Evolutionary conservation across 1,284 basidiomycete species (phyloP).

Genomic region (Coriolopsis trogii): DNA sequence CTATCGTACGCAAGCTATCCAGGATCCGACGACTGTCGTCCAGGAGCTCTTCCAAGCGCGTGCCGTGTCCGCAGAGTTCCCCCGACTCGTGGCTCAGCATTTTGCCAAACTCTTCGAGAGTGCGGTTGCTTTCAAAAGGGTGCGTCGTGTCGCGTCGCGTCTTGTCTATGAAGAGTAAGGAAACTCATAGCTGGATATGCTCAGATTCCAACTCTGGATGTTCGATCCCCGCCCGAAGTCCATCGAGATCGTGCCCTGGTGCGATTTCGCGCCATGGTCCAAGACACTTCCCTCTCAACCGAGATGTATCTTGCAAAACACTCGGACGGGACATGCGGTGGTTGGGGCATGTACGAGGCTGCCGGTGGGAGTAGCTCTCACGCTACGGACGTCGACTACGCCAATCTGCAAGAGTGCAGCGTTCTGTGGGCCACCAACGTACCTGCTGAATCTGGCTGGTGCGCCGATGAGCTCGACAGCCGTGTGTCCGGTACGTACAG

Average conservation of each 20-base stretch:
- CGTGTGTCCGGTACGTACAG: conserved; percentile 4
- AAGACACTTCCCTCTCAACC: conserved; percentile 72
- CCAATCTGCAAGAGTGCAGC: conserved; percentile 59
- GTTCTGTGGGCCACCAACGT: conserved; percentile 73
- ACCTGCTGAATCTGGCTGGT: conserved; percentile 64
- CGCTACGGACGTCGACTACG: conserved; percentile 44
- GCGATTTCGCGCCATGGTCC: conserved; percentile 75
- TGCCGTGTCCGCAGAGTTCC: conserved; percentile 40
- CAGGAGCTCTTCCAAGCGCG: conserved; percentile 45
- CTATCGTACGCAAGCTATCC: conserved; percentile 50
- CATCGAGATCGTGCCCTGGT: conserved; percentile 58
- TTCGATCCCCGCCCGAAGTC: conserved; percentile 47
- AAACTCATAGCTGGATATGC: too few species aligned
- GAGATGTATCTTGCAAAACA: conserved; percentile 68
- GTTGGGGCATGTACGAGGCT: conserved; percentile 63
- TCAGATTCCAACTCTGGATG: conserved; percentile 59
- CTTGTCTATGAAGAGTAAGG: too few species aligned
- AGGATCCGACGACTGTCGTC: conserved; percentile 50
- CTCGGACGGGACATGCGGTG: conserved; percentile 50
- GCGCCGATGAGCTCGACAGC: conserved; percentile 40
- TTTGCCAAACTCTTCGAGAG: conserved; percentile 50
- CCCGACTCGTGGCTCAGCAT: conserved; percentile 49
- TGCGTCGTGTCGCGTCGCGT: conserved; percentile 1
- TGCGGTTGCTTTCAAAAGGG: conserved; percentile 50
- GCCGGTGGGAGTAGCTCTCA: conserved; percentile 17